Percentiles rank a stretch among this genome's conserved stretches.
Evolutionary conservation across 108 stramenopile species (phyloP).

Genomic region (Thalassiosira profunda): DNA sequence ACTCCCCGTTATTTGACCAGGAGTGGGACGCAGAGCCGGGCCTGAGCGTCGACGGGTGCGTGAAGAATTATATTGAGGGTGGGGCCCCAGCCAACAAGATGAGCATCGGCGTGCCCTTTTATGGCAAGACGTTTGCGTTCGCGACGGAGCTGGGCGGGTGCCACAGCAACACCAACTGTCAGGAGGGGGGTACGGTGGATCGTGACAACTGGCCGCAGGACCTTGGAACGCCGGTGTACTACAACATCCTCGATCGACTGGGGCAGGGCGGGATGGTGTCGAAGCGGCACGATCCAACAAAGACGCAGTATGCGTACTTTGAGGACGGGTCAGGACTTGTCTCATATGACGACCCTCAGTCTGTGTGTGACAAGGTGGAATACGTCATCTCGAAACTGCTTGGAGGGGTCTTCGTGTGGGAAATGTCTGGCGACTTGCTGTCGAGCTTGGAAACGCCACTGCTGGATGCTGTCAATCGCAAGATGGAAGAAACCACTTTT

Average conservation of each 20-base stretch:
- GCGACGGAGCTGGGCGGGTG: slow-evolving; percentile 30
- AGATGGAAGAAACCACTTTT: slow-evolving; percentile 46
- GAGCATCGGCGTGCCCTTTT: slow-evolving; percentile 46
- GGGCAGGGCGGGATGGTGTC: slow-evolving; percentile 22
- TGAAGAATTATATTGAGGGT: slow-evolving; percentile 30
- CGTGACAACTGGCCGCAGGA: slow-evolving; percentile 42
- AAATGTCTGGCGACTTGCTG: slow-evolving; percentile 22
- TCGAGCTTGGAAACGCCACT: slow-evolving; percentile 29
- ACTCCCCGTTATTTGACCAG: slow-evolving; percentile 41
- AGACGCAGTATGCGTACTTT: slow-evolving; percentile 38
- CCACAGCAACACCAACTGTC: slow-evolving; percentile 21
- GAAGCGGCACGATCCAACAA: slow-evolving; percentile 41
- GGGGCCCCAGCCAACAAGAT: slow-evolving; percentile 35
- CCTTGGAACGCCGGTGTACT: slow-evolving; percentile 40
- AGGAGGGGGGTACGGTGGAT: slow-evolving; percentile 27
- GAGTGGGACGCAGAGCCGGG: slow-evolving; percentile 25
- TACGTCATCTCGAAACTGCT: slow-evolving; percentile 39
- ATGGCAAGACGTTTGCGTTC: slow-evolving; percentile 33
- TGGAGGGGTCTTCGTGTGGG: slow-evolving; percentile 48
- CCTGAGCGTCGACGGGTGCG: slow-evolving; percentile 48
- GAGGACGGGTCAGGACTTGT: slow-evolving; percentile 47
- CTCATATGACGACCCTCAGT: slow-evolving; percentile 49
- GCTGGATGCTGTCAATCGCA: slow-evolving; percentile 39
- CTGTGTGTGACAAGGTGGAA: slow-evolving; percentile 48
- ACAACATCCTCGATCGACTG: slow-evolving; percentile 45